Base-by-base conservation (phyloP, 495 filamentous ascomycete genomes). In the Penicillium waksmanii region DNA sequence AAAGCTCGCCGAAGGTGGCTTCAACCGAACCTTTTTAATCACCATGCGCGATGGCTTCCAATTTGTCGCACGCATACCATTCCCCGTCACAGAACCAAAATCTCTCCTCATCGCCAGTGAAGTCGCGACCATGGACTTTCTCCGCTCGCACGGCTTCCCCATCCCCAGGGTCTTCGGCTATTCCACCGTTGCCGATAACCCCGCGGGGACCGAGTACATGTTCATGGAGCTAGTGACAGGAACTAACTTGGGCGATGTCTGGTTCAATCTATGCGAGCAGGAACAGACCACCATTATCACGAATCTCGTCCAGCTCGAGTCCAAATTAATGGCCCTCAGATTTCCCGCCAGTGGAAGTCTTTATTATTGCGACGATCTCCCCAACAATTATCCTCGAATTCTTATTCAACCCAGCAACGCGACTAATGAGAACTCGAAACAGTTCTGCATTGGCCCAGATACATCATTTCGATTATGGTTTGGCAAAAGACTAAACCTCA, bases 81-180 rank as follows among this genome's bases (percentile, higher is more conserved):
- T 58, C 31, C 60, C 51, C 8, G 25, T 46, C 27, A 52, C 51
- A 18, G 51, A 55, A 27, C 60, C 52, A 46, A 58, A 52, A 19
- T 44, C 15, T 10, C 36, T 55, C 17, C 18, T 55, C 10, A 38
- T 58, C 8, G 72, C 70, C 9, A 77, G 72, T 58, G 75, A 76
- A 58, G 73, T 69, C 13, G 75, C 73, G 9, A 77, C 72, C 21
- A 42, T 77, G 51, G 62, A 64, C 11, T 78, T 63, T 56, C 67
- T 74, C 7, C 57, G 46, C 46, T 38, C 64, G 25, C 58, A 67
- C 38, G 56, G 66, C 8, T 57, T 74, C 33, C 74, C 69, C 11
- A 69, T 66, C 5, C 68, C 68, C 1, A 56, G 58, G 31, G 50
- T 69, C 23, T 65, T 33, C 48, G 62, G 43, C 8, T 70, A 57